phyloP scores from a whole-genome alignment of 768 basidiomycete species.

The Flagelloscypha sp. region DNA sequence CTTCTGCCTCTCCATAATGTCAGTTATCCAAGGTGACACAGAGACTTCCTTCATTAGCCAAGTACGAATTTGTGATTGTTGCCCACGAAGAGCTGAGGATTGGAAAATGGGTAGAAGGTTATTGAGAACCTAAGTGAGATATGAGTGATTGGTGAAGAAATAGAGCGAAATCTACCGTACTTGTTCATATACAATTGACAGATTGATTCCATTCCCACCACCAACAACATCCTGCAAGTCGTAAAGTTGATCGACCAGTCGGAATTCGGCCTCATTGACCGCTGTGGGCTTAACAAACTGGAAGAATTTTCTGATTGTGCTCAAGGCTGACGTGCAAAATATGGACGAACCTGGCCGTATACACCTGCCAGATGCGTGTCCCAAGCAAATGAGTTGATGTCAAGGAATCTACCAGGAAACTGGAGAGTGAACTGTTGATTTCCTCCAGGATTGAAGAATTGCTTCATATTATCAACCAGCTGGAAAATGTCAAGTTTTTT shows the following conservation, averaged over 20 bases:
- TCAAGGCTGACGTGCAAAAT: too few species aligned
- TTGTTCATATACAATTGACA: constrained; percentile 22
- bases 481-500: too few species aligned
- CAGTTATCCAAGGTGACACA: constrained; percentile 13
- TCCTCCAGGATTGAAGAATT: constrained; percentile 16
- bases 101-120: constrained; percentile 18
- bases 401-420: constrained; percentile 20
- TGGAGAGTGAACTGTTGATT: constrained; percentile 20
- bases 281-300: constrained; percentile 20
- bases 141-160: too few species aligned
- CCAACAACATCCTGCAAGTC: constrained; percentile 15
- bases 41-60: constrained; percentile 20
- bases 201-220: constrained; percentile 18
- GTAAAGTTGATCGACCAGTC: constrained; percentile 20
- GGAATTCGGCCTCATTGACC: constrained; percentile 21
- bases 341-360: too few species aligned
- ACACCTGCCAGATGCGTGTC: constrained; percentile 16
- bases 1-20: constrained; percentile 13
- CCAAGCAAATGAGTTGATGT: constrained; percentile 18
- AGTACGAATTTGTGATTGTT: constrained; percentile 18
- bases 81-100: constrained; percentile 10
- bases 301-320: too few species aligned
- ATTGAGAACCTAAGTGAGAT: constrained; percentile 17
- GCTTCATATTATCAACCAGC: constrained; percentile 11
- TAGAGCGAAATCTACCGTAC: too few species aligned